These are phyloP conservation scores for Penicillium lividum DNA, from an alignment of 495 filamentous ascomycete genomes.

Conservation along the genomic window DNA sequence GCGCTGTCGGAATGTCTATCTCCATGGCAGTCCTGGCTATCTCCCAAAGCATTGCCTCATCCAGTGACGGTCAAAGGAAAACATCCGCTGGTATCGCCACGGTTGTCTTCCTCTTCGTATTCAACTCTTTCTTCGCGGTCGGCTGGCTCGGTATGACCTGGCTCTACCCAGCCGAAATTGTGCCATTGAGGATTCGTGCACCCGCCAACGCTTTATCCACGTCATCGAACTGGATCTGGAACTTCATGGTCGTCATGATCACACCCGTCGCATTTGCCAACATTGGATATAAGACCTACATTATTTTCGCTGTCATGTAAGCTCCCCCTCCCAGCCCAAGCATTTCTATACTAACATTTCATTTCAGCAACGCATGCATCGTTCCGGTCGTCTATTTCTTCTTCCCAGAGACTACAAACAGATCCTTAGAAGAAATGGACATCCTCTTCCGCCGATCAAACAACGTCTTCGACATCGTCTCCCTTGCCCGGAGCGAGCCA, in stretches of 20 bases:
- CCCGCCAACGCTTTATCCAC: constrained; percentile 67
- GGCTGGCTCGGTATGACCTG: constrained; percentile 79
- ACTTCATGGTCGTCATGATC: constrained; percentile 65
- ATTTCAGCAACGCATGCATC: constrained; percentile 63
- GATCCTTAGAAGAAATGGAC: constrained; percentile 77
- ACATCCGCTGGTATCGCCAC: constrained; percentile 50
- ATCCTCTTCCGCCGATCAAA: constrained; percentile 68
- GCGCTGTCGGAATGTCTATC: constrained; percentile 65
- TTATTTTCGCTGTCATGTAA: constrained; percentile 66
- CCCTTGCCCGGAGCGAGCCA: constrained; percentile 59
- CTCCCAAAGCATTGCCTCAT: constrained; percentile 32
- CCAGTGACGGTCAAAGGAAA: constrained; percentile 25
- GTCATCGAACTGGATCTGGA: constrained; percentile 63
- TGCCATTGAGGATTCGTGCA: constrained; percentile 64
- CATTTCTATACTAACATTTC: constrained; percentile 15
- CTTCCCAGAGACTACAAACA: constrained; percentile 73
- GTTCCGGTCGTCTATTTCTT: constrained; percentile 71
- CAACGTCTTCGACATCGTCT: constrained; percentile 57
- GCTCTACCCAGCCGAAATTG: constrained; percentile 69
- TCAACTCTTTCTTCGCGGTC: constrained; percentile 75
- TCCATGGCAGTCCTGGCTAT: constrained; percentile 70
- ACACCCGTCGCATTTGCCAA: constrained; percentile 62
- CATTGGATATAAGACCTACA: constrained; percentile 65
- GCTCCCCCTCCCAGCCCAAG: background rate
- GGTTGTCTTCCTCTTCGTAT: constrained; percentile 68